phyloP scores from a whole-genome alignment of 306 rosid genomes.

The Chamaecrista fasciculata region DNA sequence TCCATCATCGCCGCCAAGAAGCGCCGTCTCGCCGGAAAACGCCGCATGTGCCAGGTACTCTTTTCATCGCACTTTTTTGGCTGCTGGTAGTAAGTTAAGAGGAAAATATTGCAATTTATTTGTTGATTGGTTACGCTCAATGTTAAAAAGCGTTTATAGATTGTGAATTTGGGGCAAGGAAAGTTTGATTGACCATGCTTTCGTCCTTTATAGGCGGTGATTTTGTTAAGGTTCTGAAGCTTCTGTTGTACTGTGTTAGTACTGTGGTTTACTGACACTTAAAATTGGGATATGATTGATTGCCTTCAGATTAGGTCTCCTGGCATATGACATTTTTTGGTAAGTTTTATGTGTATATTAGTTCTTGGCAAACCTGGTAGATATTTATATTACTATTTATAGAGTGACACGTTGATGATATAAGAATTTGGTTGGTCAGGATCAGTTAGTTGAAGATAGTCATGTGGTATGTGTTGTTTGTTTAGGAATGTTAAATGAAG shows the following conservation, averaged over 20 bases:
- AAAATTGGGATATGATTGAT: neutral
- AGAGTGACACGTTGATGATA: neutral
- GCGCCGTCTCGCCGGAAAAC: constrained; percentile 86
- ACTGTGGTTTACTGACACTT: no score
- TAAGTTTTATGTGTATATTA: neutral
- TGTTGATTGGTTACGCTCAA: no score
- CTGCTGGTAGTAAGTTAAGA: neutral
- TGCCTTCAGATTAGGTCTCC: neutral
- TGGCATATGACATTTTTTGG: neutral
- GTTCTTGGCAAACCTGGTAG: neutral
- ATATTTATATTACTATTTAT: neutral
- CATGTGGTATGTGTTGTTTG: neutral
- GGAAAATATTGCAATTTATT: neutral
- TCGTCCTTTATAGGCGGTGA: no score
- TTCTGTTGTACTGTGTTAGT: no score
- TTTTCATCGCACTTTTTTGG: neutral
- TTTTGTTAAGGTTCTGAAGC: no score
- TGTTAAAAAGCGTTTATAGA: neutral
- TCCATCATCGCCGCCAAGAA: constrained; percentile 89
- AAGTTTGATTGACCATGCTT: no score
- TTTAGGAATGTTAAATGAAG: constrained; percentile 14
- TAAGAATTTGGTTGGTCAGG: neutral
- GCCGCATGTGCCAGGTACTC: constrained; percentile 79
- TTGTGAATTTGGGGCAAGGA: neutral
- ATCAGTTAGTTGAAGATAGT: neutral